Percentiles rank a stretch among this genome's conserved stretches.
phyloP scores from a whole-genome alignment of 345 rosid genomes.

The Camelina laxa region DNA sequence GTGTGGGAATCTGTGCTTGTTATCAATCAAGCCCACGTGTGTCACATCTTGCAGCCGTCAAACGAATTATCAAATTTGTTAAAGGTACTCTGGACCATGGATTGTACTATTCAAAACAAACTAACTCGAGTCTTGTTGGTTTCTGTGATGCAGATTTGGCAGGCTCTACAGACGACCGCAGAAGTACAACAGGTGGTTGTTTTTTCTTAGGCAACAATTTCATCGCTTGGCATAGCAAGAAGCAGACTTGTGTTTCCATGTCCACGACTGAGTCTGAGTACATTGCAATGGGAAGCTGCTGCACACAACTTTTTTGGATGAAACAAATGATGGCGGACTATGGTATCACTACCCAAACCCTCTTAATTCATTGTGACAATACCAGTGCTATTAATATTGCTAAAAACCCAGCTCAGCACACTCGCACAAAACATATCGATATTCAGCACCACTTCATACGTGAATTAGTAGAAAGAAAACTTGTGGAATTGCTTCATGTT shows the following conservation, averaged over 20 bases:
- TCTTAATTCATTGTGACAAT: no score
- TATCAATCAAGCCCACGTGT: no score
- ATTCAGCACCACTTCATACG: background rate
- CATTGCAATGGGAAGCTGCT: background rate
- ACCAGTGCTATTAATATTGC: background rate
- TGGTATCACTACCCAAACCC: background rate
- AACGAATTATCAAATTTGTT: background rate
- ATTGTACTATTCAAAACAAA: accelerated
- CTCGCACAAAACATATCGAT: background rate
- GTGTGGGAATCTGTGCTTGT: no score
- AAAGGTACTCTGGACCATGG: background rate
- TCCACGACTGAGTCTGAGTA: background rate
- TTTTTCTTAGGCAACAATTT: background rate
- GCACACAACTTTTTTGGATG: background rate
- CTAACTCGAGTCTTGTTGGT: background rate
- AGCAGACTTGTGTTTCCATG: background rate
- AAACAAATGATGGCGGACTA: background rate
- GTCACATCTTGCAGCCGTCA: accelerated
- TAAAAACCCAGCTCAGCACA: background rate
- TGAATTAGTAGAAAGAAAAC: background rate
- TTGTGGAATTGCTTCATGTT: background rate
- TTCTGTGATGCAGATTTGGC: background rate
- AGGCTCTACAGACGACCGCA: background rate
- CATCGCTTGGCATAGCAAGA: background rate
- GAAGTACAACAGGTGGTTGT: background rate